Base-by-base conservation (phyloP, 306 rosid species). In the Corylus avellana region DNA sequence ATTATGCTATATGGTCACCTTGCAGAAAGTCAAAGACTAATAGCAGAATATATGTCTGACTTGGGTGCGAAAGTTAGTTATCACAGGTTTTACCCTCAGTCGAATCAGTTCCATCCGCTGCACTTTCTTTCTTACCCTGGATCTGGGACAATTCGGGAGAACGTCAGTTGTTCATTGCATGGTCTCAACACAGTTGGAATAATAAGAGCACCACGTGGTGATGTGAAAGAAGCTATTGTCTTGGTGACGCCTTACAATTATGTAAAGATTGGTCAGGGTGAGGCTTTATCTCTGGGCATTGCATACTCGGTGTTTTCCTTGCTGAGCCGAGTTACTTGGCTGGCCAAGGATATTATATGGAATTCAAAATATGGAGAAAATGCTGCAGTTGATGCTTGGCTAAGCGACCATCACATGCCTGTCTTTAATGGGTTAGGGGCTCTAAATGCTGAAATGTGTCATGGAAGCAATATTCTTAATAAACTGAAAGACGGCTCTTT, bases 141-240 rank as follows among this genome's bases (percentile, higher is more conserved):
- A 90, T 89, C 92, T 12, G 83, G 88, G 70, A 78, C 78, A 48
- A 10, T 83, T n/a, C 74, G 78, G 81, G 86, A 83, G 83, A 93
- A 91, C 53, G 63, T 81, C 37, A 90, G 91, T 67, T 92, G 98
- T 82, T 85, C 91, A 62, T 86, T 86, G 18, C 78, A 79, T 20
- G 98, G 97, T 59, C 79, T 88, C 48, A 91, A 91, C 87, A 86
- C 91, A 58, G 83, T 89, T 86, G 98, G 98, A 75, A 95, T 95
- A 78, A 88, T 92, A 72, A 89, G 98, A 87, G 98, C 98, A 27
- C 92, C 98, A 1, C 94, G 91, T 7, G 97, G 96, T 75, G 98
- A 95, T 89, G 98, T 98, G 73, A 95, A 92, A 84, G 98, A 95
- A 92, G 92, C 98, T 67, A 92, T 92, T 79, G 96, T 95, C 78